Conservation (phyloP, 108 stramenopile species). For the Asterionellopsis glacialis region DNA sequence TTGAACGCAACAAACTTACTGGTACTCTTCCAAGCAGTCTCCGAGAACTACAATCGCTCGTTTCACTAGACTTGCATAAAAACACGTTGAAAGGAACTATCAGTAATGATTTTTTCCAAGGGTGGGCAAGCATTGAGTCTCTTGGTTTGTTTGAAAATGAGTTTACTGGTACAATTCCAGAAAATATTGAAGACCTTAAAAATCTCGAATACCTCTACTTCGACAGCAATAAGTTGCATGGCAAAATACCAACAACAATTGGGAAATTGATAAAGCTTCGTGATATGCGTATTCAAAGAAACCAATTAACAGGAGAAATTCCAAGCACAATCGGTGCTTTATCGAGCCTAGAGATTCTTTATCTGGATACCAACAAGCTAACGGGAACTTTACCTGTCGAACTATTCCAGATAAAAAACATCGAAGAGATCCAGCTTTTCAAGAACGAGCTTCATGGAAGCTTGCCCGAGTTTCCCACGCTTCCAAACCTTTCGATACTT, state of each 20-base stretch:
- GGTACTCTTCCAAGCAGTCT: conserved; percentile 7
- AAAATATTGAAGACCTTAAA: conserved; percentile 15
- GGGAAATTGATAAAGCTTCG: neutral
- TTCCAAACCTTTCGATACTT: neutral
- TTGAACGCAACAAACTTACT: conserved; percentile 10
- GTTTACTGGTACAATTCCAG: conserved; percentile 10
- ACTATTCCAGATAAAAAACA: conserved; percentile 7
- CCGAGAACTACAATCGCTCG: conserved; percentile 1
- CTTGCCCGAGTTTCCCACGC: neutral
- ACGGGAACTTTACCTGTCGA: conserved; percentile 36
- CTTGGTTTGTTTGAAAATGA: neutral
- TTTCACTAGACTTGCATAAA: neutral
- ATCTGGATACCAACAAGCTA: conserved; percentile 27
- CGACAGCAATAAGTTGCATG: neutral
- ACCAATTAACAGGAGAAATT: neutral
- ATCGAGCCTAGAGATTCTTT: conserved; percentile 17
- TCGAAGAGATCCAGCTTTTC: too few species aligned
- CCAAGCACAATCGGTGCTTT: neutral
- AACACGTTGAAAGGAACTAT: conserved; percentile 1
- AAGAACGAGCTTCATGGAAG: neutral
- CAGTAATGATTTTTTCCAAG: neutral
- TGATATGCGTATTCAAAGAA: neutral
- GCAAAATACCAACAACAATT: neutral
- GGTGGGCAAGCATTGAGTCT: neutral
- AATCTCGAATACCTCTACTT: too few species aligned